Percentiles rank a stretch among this genome's conserved stretches.
These are phyloP conservation scores for Tetracladium setigerum DNA, from an alignment of 495 filamentous ascomycete genomes.

Conservation along the genomic window DNA sequence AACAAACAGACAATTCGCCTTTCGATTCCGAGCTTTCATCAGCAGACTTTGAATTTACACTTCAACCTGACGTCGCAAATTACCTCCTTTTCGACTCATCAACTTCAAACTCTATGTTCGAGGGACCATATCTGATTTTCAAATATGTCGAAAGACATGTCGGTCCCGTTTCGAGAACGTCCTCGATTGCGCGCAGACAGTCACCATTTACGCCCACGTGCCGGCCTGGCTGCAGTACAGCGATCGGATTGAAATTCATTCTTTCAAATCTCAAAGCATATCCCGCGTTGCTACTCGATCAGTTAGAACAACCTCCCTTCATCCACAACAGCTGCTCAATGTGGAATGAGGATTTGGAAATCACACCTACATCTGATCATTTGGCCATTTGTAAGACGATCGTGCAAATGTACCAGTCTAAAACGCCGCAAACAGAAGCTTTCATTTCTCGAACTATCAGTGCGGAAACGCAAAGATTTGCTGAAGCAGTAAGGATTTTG, in stretches of 20 bases:
- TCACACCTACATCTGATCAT: background rate
- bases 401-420: background rate
- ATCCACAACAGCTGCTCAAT: background rate
- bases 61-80: no score
- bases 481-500: slow-evolving; percentile 2
- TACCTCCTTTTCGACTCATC: no score
- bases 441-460: slow-evolving; percentile 4
- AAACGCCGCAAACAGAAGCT: background rate
- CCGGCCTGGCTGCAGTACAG: background rate
- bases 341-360: background rate
- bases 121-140: no score
- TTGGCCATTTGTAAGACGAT: slow-evolving; percentile 4
- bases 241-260: background rate
- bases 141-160: background rate
- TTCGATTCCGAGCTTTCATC: no score
- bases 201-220: background rate
- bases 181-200: background rate
- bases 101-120: no score
- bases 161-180: background rate
- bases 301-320: background rate
- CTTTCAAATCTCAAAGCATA: slow-evolving; percentile 1
- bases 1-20: no score
- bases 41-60: no score
- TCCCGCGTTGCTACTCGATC: background rate
- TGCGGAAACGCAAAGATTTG: slow-evolving; percentile 7